Evolutionary conservation across 2,329 filamentous ascomycete species (phyloP).

Genomic region (Aureobasidium sp.): DNA sequence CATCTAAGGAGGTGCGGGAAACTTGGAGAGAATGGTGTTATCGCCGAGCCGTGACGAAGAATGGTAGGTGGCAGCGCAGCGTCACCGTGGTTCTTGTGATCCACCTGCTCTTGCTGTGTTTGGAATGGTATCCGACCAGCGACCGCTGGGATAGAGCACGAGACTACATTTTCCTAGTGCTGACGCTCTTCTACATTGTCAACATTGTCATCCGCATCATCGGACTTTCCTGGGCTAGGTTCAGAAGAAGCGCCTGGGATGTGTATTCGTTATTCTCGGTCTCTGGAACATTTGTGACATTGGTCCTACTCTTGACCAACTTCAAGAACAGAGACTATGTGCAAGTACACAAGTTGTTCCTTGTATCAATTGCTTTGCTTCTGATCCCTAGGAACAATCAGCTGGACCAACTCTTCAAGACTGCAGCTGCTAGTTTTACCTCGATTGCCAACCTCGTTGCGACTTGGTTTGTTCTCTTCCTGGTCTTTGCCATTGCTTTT

Average conservation of each 20-base stretch:
- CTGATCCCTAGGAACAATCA: constrained; percentile 96
- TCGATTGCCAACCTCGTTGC: constrained; percentile 87
- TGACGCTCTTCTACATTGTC: constrained; percentile 73
- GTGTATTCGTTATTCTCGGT: constrained; percentile 78
- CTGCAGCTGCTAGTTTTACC: constrained; percentile 84
- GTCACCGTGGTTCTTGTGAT: constrained; percentile 74
- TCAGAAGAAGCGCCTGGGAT: constrained; percentile 91
- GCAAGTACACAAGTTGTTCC: constrained; percentile 86
- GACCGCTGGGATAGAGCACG: constrained; percentile 62
- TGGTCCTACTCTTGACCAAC: constrained; percentile 64
- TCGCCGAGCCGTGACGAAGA: constrained; percentile 86
- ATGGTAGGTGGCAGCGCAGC: constrained; percentile 79
- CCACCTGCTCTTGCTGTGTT: constrained; percentile 73
- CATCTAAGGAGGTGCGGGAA: constrained; percentile 62
- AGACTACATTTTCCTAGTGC: constrained; percentile 69
- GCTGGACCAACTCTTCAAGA: constrained; percentile 97
- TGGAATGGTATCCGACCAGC: constrained; percentile 78
- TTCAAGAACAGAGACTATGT: constrained; percentile 54
- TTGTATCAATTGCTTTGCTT: constrained; percentile 81
- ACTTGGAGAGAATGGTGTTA: constrained; percentile 93
- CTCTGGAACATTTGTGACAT: constrained; percentile 71
- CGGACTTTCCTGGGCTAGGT: constrained; percentile 86
- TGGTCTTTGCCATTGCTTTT: constrained; percentile 92
- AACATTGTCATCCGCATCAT: constrained; percentile 81
- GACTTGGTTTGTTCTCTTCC: constrained; percentile 94